Base-by-base conservation (phyloP, 2,329 filamentous ascomycete genomes). In the Neoascochyta sp. region DNA sequence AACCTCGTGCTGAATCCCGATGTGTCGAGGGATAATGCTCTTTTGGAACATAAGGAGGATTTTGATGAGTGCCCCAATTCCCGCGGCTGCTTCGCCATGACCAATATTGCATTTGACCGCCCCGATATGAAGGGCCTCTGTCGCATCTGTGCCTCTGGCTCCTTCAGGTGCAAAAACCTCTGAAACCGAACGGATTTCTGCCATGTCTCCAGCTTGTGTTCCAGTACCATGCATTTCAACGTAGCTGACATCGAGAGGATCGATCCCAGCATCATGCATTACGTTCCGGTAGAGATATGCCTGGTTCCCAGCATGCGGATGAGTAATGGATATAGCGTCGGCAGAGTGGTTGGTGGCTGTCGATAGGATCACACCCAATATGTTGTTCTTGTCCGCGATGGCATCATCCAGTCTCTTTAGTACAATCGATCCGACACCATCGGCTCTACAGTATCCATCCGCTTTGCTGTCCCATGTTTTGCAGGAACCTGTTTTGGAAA, bases 261-360 rank as follows among this genome's bases (percentile, higher is more conserved):
- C 42, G 1, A 68, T 43, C 4, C 50, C 54, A 5, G 62, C 59
- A 5, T 55, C 38, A 9, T 50, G 50, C 13, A 55, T 26, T 0
- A 53, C 29, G 3, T 43, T 24, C 3, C 18, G n/a, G 17, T 34
- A 53, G 2, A 52, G 27, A 7, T 10, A 5, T 7, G 25, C 15
- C 24, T 57, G 52, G 2, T 37, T 29, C 1, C 27, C 31, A 1
- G 33, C 41, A 25, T 41, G 24, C 1, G 54, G 42, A 7, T 29
- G 16, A 1, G 53, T 56, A 22, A 57, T 54, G 6, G 49, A 52
- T 2, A 22, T 23, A 2, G 47, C 20, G 3, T 43, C 31, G 2
- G 25, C 31, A 1, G 62, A 66, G 32, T 70, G 63, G 26, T 71
- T 72, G 2, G 61, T 66, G 3, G 40, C 50, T 1, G 61, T 48